phyloP scores from a whole-genome alignment of 768 basidiomycete genomes.

The button mushroom (Agaricus bisporus) region DNA sequence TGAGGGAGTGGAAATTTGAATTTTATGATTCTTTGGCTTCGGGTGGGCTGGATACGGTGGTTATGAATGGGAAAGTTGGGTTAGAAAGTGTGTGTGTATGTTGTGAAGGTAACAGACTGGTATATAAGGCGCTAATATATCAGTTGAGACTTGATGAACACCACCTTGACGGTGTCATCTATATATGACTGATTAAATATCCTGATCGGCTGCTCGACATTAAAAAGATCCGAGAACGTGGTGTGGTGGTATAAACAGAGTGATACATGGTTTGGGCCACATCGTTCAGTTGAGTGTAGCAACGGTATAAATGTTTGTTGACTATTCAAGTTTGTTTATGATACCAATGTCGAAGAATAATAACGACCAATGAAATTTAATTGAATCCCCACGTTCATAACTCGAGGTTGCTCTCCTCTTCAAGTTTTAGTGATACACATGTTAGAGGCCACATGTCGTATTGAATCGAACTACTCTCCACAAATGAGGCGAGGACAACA shows the following conservation, averaged over 20 bases:
- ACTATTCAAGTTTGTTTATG: not conserved
- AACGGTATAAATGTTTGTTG: not conserved
- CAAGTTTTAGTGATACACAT: not conserved
- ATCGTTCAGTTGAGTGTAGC: no score
- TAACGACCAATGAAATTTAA: not conserved
- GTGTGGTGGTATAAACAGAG: not conserved
- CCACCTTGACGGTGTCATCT: not conserved
- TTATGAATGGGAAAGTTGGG: not conserved
- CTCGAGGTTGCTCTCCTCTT: not conserved
- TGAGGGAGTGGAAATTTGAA: not conserved
- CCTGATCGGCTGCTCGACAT: not conserved
- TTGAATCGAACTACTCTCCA: not conserved
- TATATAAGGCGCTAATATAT: not conserved
- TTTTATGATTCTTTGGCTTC: not conserved
- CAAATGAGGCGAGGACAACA: conserved; percentile 7
- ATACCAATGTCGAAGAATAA: no score
- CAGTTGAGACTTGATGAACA: conserved; percentile 1
- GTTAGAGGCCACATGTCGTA: not conserved
- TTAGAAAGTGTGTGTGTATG: not conserved
- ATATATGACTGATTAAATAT: conserved; percentile 5
- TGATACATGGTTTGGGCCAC: no score
- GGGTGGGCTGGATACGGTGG: not conserved
- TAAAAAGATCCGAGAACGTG: not conserved
- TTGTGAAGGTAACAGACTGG: not conserved
- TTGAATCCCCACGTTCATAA: not conserved